Evolutionary conservation across 495 filamentous ascomycete genomes (phyloP).

Genomic region (Achaetomiella virescens): DNA sequence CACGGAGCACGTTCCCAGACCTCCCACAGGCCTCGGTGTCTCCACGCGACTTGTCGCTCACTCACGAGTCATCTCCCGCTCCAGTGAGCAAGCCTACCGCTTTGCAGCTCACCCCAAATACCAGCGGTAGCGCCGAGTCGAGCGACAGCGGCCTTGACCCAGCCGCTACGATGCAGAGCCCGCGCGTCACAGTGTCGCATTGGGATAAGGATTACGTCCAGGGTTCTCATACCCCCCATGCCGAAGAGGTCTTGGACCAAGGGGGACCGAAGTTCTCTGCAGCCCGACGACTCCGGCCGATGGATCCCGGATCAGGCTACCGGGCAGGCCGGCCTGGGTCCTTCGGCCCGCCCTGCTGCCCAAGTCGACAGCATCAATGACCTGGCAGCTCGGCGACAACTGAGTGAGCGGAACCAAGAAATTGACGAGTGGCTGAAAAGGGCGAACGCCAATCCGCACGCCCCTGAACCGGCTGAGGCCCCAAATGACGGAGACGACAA

Average conservation of each 20-base stretch:
- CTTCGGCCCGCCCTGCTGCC: constrained; percentile 31
- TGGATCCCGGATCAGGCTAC: constrained; percentile 34
- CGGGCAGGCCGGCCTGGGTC: constrained; percentile 39
- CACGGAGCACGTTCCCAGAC: constrained; percentile 14
- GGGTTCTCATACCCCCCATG: constrained; percentile 25
- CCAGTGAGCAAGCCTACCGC: constrained; percentile 23
- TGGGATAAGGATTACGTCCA: constrained; percentile 37
- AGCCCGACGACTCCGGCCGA: constrained; percentile 30
- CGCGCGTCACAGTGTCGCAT: constrained; percentile 43
- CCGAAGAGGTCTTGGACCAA: constrained; percentile 14
- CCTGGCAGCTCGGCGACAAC: constrained; percentile 26
- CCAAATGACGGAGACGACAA: constrained; percentile 29
- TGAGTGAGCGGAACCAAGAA: constrained; percentile 35
- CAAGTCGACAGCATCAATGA: constrained; percentile 40
- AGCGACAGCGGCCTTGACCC: constrained; percentile 42
- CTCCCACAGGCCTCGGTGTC: constrained; percentile 12
- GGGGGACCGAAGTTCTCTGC: constrained; percentile 4
- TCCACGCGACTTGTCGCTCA: constrained; percentile 19
- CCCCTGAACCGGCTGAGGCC: background rate
- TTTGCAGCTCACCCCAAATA: constrained; percentile 43
- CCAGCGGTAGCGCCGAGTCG: constrained; percentile 41
- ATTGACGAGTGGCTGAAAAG: constrained; percentile 38
- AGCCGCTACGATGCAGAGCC: constrained; percentile 38
- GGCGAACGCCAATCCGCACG: constrained; percentile 1
- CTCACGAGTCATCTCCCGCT: constrained; percentile 26